Conservation (phyloP, 2,329 filamentous ascomycete genomes). For the Chrysoporthe puriensis region DNA sequence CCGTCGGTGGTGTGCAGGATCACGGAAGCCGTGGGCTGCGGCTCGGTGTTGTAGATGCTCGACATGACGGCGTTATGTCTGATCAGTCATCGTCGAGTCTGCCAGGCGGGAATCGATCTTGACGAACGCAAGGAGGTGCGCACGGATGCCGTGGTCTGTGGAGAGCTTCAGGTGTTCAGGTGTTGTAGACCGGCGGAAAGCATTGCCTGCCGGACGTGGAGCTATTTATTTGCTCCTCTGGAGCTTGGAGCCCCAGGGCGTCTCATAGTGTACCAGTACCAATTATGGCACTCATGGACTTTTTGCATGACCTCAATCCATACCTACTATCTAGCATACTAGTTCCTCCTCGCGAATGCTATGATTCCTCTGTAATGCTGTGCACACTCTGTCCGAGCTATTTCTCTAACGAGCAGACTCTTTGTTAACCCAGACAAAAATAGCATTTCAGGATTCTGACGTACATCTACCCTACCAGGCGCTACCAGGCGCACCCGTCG, state of each 20-base stretch:
- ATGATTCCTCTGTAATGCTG: not conserved
- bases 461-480: conserved; percentile 10
- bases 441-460: conserved; percentile 23
- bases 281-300: not conserved
- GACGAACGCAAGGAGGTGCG: not conserved
- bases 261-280: not conserved
- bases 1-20: conserved; percentile 89
- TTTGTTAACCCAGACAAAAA: conserved; percentile 5
- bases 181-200: not conserved
- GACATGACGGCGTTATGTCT: conserved; percentile 64
- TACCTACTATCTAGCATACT: not conserved
- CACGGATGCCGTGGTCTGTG: not conserved
- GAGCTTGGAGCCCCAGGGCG: not conserved
- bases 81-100: not conserved
- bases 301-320: not conserved
- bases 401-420: not conserved
- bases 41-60: conserved; percentile 89
- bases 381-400: not conserved
- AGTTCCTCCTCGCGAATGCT: not conserved
- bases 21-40: conserved; percentile 89
- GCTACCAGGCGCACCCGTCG: not conserved
- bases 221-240: not conserved
- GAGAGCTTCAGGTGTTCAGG: too few species aligned
- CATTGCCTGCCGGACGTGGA: conserved; percentile 14
- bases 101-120: not conserved